Base-by-base conservation (phyloP, 148 eudicot genomes). In the Vaccinium corymbosum region DNA sequence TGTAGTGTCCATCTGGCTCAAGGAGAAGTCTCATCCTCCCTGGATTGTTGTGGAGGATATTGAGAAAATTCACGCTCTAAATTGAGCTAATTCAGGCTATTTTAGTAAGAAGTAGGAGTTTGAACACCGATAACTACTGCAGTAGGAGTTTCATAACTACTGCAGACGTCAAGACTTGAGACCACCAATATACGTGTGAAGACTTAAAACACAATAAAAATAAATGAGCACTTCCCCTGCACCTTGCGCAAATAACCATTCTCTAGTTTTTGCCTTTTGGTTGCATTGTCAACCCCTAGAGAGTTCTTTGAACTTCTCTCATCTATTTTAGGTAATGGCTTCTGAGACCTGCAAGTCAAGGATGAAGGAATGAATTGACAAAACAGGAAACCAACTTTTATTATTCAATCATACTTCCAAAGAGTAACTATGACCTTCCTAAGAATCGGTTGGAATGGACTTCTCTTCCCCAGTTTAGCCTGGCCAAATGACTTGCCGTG, bases 401-500 rank as follows among this genome's bases (percentile, higher is more conserved):
- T 16, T 35, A 68, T n/a, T 66, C 64, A 62, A 84, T 42, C 53
- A 79, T 19, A 10, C 66, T 13, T 42, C 11, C 68, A n/a, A 20
- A 13, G 38, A 72, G 53, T 32, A 80, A 72, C 51, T 51, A 57
- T 27, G 77, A 91, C 90, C 95, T 87, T 84, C 82, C 83, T 50
- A 70, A 59, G 64, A 32, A 22, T 80, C 76, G 86, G 20, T 73
- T 76, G 46, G 86, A 88, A 79, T 66, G 70, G 4, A 76, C 84
- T 76, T 81, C 86, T 29, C 68, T 70, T 7, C 80, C 82, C n/a
- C 71, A 86, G 76, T 84, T 89, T 85, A 90, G 90, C 88, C 93
- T 95, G 72, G 98, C 98, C 89, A 93, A 88, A 86, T 88, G 94
- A 87, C 98, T 92, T 77, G 95, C 95, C 80, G 98, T 95, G n/a